Conservation (phyloP, 2,329 filamentous ascomycete genomes). For the Fusarium staphyleae region DNA sequence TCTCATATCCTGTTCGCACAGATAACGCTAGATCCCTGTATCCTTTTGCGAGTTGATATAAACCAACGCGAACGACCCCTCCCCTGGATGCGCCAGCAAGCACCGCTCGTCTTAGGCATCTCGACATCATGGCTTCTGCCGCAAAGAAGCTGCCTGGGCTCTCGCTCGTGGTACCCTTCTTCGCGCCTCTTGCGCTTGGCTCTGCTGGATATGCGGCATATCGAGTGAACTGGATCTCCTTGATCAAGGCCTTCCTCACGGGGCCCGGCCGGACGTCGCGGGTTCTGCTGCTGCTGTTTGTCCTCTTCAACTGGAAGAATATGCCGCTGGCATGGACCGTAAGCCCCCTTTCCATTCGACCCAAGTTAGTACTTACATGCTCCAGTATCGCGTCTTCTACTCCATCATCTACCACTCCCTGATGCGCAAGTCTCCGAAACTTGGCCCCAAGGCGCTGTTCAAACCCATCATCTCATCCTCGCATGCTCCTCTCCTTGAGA, state of each 20-base stretch:
- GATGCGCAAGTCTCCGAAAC: constrained; percentile 55
- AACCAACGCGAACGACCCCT: neutral
- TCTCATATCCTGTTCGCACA: neutral
- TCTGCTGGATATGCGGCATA: constrained; percentile 57
- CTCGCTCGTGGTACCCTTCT: constrained; percentile 47
- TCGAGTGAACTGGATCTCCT: constrained; percentile 51
- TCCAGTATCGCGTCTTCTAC: constrained; percentile 65
- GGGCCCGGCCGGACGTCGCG: constrained; percentile 62
- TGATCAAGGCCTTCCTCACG: constrained; percentile 56
- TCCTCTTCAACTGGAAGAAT: constrained; percentile 74
- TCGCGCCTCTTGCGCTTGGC: constrained; percentile 52
- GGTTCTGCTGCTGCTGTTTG: constrained; percentile 61
- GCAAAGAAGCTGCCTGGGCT: constrained; percentile 46
- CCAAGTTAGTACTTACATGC: constrained; percentile 1
- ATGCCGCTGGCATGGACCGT: constrained; percentile 80
- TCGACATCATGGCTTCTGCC: constrained; percentile 45
- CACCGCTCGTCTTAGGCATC: neutral
- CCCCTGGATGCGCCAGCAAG: neutral
- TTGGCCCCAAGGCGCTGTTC: constrained; percentile 72
- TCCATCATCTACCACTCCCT: constrained; percentile 62
- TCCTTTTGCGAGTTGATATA: constrained; percentile 2
- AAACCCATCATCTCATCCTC: constrained; percentile 72
- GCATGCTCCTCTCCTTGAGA: constrained; percentile 75
- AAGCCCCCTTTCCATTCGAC: constrained; percentile 41
- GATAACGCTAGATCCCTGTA: neutral